These are phyloP conservation scores for Teunomyces panamensis DNA, from an alignment of 805 yeast genomes.

Conservation along the genomic window DNA sequence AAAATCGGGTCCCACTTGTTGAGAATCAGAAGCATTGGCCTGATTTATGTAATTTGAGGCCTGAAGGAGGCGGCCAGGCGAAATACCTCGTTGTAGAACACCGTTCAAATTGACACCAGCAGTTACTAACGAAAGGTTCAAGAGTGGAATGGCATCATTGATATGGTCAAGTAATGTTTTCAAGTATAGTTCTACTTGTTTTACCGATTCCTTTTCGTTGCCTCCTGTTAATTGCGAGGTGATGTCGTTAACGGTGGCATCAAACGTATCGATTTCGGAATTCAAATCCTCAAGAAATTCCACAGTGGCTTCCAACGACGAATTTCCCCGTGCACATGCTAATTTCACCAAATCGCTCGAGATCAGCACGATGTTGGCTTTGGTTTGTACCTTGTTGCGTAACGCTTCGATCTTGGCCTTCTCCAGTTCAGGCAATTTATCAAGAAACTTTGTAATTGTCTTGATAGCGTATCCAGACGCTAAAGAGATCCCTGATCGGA, in stretches of 20 bases:
- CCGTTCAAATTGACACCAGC: slow-evolving; percentile 62
- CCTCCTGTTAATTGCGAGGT: slow-evolving; percentile 25
- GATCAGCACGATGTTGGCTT: slow-evolving; percentile 58
- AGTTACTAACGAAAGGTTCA: slow-evolving; percentile 63
- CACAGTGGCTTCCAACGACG: slow-evolving; percentile 53
- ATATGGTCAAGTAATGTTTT: slow-evolving; percentile 47
- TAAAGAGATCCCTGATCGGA: slow-evolving; percentile 68
- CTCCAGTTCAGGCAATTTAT: slow-evolving; percentile 53
- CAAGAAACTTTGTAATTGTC: slow-evolving; percentile 56
- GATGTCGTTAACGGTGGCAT: slow-evolving; percentile 43
- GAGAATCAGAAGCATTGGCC: neutral
- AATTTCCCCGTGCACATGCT: slow-evolving; percentile 60
- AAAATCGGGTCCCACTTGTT: slow-evolving; percentile 59
- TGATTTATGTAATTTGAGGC: slow-evolving; percentile 48
- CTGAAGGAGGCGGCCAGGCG: slow-evolving; percentile 65
- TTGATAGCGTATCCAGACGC: slow-evolving; percentile 73
- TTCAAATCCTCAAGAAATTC: slow-evolving; percentile 54
- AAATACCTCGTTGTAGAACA: slow-evolving; percentile 48
- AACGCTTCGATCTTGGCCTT: slow-evolving; percentile 40
- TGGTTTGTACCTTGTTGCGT: slow-evolving; percentile 48
- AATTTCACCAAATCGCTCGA: slow-evolving; percentile 67
- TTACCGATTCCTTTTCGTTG: slow-evolving; percentile 37
- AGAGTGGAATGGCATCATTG: slow-evolving; percentile 66
- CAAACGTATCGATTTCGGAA: slow-evolving; percentile 56
- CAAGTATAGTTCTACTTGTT: slow-evolving; percentile 50